Percentiles rank a stretch among this genome's conserved stretches.
Evolutionary conservation across 331 rosid genomes (phyloP).

Genomic region (Pyracantha coccinea): DNA sequence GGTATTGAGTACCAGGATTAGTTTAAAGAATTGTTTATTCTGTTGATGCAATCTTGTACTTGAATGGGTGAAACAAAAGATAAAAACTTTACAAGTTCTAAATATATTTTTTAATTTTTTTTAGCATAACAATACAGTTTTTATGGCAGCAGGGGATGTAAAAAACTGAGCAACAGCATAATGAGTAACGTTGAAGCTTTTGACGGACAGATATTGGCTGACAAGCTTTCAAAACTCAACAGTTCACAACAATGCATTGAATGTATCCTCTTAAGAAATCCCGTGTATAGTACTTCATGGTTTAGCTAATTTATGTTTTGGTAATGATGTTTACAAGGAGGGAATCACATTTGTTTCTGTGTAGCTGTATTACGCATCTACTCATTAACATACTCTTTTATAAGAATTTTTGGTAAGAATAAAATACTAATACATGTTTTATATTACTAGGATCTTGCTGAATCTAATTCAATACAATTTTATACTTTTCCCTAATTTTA

Average conservation of each 20-base stretch:
- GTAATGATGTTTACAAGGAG: not conserved
- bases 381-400: not conserved
- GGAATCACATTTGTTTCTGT: not conserved
- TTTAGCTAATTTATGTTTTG: conserved; percentile 5
- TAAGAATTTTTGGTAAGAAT: not conserved
- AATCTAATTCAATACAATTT: not conserved
- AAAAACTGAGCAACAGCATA: conserved; percentile 28
- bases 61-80: not conserved
- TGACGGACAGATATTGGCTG: conserved; percentile 58
- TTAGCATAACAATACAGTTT: not conserved
- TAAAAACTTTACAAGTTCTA: not conserved
- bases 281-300: not conserved
- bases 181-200: conserved; percentile 60
- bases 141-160: conserved; percentile 25
- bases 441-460: not conserved
- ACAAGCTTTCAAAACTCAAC: conserved; percentile 83
- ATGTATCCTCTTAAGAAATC: conserved; percentile 56
- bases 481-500: not conserved
- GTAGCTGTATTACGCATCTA: not conserved
- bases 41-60: not conserved
- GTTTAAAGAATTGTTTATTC: not conserved
- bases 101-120: not conserved
- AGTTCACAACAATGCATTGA: conserved; percentile 91
- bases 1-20: not conserved
- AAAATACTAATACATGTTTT: not conserved